Base-by-base conservation (phyloP, 805 yeast species). In the Candida odintsovae region DNA sequence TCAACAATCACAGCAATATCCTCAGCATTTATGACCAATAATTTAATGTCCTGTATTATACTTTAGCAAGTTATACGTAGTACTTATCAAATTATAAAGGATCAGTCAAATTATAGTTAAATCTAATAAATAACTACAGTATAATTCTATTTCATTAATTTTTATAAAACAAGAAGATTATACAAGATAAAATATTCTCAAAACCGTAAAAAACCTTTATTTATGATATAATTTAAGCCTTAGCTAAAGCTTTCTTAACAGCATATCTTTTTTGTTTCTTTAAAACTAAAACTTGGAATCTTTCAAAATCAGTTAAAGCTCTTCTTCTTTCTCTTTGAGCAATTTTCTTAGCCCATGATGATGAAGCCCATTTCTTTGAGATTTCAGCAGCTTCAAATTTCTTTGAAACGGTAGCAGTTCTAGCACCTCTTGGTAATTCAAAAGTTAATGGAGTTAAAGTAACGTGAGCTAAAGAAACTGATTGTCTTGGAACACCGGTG, bases 271-370 rank as follows among this genome's bases (percentile, higher is more conserved):
- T 89, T 82, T 95, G 97, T 84, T 92, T 94, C 86, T 86, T 94
- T 73, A 90, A 83, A 65, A 90, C 95, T 74, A 86, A 71, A 65
- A 92, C 99, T 83, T 92, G 97, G 97, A 94, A 94, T 84, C 99
- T 90, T 82, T 94, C 97, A 68, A 94, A 94, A 77, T 94, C 99
- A 64, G 92, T 71, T 73, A 95, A 86, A 70, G 83, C 78, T 67
- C 95, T 75, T 83, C 99, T 88, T 76, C 83, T 88, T 75, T 86
- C 83, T 76, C 88, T 89, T 76, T 87, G 85, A 71, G 95, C 97
- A 67, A 94, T 85, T 82, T 90, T 90, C 86, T 92, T 87, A 69
- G 99, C 97, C 97, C 97, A 90, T 47, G 96, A 72, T 58, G 98
- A 77, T 65, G 85, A 77, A 62, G 86, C 82, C 98, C 98, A 94